phyloP scores from a whole-genome alignment of 2,329 filamentous ascomycete species.

The Colletotrichum phormii region DNA sequence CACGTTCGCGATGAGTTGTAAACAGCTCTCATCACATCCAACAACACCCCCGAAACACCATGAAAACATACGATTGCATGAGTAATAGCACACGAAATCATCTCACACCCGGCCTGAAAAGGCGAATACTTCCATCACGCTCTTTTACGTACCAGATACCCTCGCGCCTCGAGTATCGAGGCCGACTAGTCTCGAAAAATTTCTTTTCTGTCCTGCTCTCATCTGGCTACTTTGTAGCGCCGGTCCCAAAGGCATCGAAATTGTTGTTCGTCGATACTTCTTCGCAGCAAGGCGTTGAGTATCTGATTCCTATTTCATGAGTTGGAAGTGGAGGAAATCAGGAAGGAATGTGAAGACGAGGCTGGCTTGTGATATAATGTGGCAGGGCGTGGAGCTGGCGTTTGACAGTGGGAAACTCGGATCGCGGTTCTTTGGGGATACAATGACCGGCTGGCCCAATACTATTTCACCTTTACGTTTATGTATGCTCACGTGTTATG shows the following conservation, averaged over 20 bases:
- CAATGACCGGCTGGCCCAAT: slow-evolving; percentile 29
- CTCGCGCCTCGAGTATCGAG: slow-evolving; percentile 27
- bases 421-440: slow-evolving; percentile 11
- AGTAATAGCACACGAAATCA: slow-evolving; percentile 34
- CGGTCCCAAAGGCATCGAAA: background rate
- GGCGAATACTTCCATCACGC: slow-evolving; percentile 10
- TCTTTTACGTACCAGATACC: slow-evolving; percentile 37
- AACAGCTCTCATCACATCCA: slow-evolving; percentile 24
- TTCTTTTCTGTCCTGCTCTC: slow-evolving; percentile 35
- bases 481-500: slow-evolving; percentile 28
- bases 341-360: background rate
- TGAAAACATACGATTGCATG: slow-evolving; percentile 32
- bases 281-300: background rate
- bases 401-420: slow-evolving; percentile 23
- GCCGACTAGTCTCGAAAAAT: slow-evolving; percentile 22
- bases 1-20: slow-evolving; percentile 56
- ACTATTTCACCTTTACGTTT: slow-evolving; percentile 11
- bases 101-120: background rate
- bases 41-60: background rate
- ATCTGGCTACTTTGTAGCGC: slow-evolving; percentile 1
- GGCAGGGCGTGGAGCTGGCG: slow-evolving; percentile 26
- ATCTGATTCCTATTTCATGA: slow-evolving; percentile 1
- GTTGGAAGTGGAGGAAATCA: background rate
- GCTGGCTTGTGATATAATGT: slow-evolving; percentile 1
- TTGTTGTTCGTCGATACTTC: background rate